These are phyloP conservation scores for Monosporascus sp. DNA, from an alignment of 2,329 filamentous ascomycete species.

Conservation along the genomic window DNA sequence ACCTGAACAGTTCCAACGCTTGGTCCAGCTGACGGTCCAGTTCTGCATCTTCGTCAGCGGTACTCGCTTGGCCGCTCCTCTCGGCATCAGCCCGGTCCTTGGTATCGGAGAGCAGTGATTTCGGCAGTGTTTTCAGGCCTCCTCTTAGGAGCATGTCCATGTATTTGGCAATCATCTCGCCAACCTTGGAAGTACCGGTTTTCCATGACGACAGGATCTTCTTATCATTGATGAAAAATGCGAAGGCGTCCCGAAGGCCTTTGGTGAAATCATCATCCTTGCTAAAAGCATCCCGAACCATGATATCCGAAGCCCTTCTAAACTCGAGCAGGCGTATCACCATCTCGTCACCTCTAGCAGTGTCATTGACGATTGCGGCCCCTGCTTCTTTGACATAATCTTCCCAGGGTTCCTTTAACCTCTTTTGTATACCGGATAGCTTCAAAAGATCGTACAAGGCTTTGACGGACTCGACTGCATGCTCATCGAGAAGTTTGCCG, in stretches of 20 bases:
- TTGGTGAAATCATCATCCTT: conserved; percentile 73
- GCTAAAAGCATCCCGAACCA: conserved; percentile 71
- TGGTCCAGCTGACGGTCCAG: conserved; percentile 89
- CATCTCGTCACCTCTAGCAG: conserved; percentile 76
- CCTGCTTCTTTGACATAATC: conserved; percentile 75
- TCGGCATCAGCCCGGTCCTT: conserved; percentile 54
- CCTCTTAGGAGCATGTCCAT: conserved; percentile 84
- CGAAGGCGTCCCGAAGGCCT: conserved; percentile 77
- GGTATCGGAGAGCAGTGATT: conserved; percentile 57
- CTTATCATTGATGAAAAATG: conserved; percentile 87
- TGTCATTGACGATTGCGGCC: conserved; percentile 72
- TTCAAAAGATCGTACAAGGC: conserved; percentile 73
- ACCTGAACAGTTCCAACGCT: conserved; percentile 89
- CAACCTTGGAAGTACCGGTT: conserved; percentile 85
- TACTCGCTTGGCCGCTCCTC: conserved; percentile 57
- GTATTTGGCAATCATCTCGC: conserved; percentile 98
- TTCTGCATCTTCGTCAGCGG: conserved; percentile 84
- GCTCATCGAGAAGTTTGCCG: conserved; percentile 64
- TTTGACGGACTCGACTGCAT: conserved; percentile 64
- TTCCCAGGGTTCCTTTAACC: conserved; percentile 68
- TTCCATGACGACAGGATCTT: conserved; percentile 66
- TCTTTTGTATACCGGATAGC: conserved; percentile 63
- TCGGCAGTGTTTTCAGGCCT: conserved; percentile 76
- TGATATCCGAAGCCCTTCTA: conserved; percentile 70
- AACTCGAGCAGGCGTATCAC: conserved; percentile 75